These are phyloP conservation scores for Ganoderma lucidum DNA, from an alignment of 1,284 basidiomycete species.

Conservation along the genomic window DNA sequence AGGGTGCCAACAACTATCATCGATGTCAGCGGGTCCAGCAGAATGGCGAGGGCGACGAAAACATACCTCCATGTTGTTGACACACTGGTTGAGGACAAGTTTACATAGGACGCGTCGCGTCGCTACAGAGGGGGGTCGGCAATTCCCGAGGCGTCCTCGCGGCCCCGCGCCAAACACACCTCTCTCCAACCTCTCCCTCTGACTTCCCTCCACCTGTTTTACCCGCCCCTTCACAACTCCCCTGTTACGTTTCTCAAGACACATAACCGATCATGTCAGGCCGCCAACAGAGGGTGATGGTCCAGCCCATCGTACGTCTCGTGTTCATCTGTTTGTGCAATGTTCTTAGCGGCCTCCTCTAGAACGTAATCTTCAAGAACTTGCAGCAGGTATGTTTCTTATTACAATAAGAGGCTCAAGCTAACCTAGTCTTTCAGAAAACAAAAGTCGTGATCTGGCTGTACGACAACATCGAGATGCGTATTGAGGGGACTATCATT, in stretches of 20 bases:
- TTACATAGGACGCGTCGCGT: conserved; percentile 40
- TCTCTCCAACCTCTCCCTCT: conserved; percentile 7
- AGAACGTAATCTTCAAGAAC: conserved; percentile 99
- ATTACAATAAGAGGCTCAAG: conserved; percentile 14
- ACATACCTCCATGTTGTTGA: conserved; percentile 47
- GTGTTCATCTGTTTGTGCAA: conserved; percentile 17
- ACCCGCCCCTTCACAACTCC: conserved; percentile 20
- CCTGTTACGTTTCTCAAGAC: conserved; percentile 31
- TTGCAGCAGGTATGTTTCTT: conserved; percentile 75
- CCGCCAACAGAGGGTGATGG: conserved; percentile 95
- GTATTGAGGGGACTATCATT: conserved; percentile 96
- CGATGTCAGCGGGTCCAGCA: neutral
- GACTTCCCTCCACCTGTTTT: conserved; percentile 11
- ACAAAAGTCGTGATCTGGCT: conserved; percentile 93
- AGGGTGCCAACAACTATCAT: conserved; percentile 53
- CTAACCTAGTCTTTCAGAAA: conserved; percentile 58
- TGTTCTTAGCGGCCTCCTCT: conserved; percentile 24
- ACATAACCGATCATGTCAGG: conserved; percentile 76
- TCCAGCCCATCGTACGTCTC: conserved; percentile 91
- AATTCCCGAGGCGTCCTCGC: conserved; percentile 30
- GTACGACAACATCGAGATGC: conserved; percentile 97
- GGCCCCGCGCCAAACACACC: conserved; percentile 23
- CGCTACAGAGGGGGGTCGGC: conserved; percentile 36
- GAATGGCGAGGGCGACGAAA: neutral
- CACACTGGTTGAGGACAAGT: conserved; percentile 37